phyloP scores from a whole-genome alignment of 805 yeast species.

The Osmozyma mogii region DNA sequence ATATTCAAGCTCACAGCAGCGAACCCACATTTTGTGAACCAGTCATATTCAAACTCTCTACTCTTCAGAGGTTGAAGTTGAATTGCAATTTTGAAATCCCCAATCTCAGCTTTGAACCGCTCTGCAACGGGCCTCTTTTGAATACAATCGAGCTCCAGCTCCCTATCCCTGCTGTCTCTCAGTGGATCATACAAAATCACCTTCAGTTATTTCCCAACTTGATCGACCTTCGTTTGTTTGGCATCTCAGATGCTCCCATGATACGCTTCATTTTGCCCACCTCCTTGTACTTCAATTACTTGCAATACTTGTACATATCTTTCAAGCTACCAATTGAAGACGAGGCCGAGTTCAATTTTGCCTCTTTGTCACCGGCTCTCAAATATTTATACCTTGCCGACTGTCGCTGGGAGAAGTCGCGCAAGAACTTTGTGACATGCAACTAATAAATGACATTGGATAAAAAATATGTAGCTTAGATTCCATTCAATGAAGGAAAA shows the following conservation, averaged over 20 bases:
- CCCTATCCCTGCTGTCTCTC: neutral
- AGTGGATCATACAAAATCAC: neutral
- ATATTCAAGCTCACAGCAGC: constrained; percentile 1
- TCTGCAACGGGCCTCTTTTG: neutral
- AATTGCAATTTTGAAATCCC: neutral
- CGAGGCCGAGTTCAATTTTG: neutral
- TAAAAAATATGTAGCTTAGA: no score
- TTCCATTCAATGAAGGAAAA: constrained; percentile 1
- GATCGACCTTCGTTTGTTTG: constrained; percentile 1
- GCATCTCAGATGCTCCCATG: no score
- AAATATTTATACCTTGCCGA: constrained; percentile 1
- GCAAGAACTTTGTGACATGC: no score
- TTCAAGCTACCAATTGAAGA: neutral
- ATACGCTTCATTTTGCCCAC: no score
- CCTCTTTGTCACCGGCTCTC: neutral
- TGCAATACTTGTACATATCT: constrained; percentile 1
- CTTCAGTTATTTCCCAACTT: neutral
- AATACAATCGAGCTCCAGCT: constrained; percentile 1
- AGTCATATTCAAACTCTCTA: neutral
- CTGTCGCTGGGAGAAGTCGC: no score
- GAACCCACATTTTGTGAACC: neutral
- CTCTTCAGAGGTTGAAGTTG: neutral
- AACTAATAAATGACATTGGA: no score
- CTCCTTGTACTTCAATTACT: neutral
- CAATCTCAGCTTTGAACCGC: neutral